Evolutionary conservation across 306 rosid genomes (phyloP).

Genomic region (Sicyos edulis): DNA sequence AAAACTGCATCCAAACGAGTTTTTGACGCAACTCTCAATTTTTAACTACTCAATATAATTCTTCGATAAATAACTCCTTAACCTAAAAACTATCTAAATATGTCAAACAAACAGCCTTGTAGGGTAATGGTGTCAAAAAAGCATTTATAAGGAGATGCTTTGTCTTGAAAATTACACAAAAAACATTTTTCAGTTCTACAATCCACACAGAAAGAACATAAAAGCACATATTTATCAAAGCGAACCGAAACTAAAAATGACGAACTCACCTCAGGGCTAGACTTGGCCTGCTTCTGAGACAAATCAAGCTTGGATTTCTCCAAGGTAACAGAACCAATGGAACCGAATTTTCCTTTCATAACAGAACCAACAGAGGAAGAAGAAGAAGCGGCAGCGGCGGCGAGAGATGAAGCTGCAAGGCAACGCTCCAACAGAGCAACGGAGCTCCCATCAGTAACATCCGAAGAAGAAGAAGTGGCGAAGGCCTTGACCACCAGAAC

Average conservation of each 20-base stretch:
- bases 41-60: too few relatives aligned
- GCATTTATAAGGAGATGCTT: too few relatives aligned
- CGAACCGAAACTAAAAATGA: neutral
- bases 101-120: too few relatives aligned
- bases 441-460: slow-evolving; percentile 34
- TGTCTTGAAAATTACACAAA: too few relatives aligned
- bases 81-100: too few relatives aligned
- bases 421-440: slow-evolving; percentile 49
- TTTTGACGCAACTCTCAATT: too few relatives aligned
- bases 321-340: slow-evolving; percentile 72
- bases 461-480: slow-evolving; percentile 27
- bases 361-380: slow-evolving; percentile 31
- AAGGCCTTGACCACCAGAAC: slow-evolving; percentile 35
- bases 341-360: slow-evolving; percentile 71
- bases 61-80: too few relatives aligned
- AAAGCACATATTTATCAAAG: neutral
- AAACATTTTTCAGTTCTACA: too few relatives aligned
- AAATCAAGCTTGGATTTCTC: slow-evolving; percentile 81
- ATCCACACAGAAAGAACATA: neutral
- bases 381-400: slow-evolving; percentile 20
- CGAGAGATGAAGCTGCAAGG: slow-evolving; percentile 33
- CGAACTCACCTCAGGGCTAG: slow-evolving; percentile 66
- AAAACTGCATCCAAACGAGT: too few relatives aligned
- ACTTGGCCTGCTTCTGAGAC: slow-evolving; percentile 57
- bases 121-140: too few relatives aligned